A percentile compares a stretch with the other conserved stretches of the same genome.
These are phyloP conservation scores for Cryphonectria parasitica DNA, from an alignment of 2,329 filamentous ascomycete species.

Conservation along the genomic window DNA sequence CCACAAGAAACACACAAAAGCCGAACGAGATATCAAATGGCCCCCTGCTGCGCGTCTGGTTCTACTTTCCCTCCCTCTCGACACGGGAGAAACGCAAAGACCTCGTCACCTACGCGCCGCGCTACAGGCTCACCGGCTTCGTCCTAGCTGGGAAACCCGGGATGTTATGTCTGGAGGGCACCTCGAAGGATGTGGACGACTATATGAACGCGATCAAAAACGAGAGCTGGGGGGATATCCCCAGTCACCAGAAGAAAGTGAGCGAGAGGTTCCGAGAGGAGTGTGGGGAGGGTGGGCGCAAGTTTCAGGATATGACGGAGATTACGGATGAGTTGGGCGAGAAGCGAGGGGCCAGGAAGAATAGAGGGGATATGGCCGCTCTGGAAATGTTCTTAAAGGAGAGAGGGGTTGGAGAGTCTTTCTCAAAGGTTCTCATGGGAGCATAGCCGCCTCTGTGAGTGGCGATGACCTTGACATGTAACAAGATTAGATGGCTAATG, in stretches of 20 bases:
- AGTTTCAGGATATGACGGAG: constrained; percentile 60
- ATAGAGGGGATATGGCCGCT: constrained; percentile 57
- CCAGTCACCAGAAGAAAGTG: constrained; percentile 64
- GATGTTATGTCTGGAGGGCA: constrained; percentile 55
- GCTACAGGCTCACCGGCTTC: constrained; percentile 60
- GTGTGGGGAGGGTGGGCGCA: constrained; percentile 38
- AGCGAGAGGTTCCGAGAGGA: constrained; percentile 57
- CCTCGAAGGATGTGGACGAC: constrained; percentile 52
- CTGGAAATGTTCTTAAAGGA: constrained; percentile 54
- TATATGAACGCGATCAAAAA: constrained; percentile 69
- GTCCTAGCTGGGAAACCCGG: constrained; percentile 65
- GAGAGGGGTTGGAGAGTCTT: constrained; percentile 48
- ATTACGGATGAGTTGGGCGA: constrained; percentile 57
- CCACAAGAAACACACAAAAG: background rate
- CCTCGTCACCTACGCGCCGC: constrained; percentile 56
- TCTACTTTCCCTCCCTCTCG: constrained; percentile 65
- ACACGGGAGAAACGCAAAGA: constrained; percentile 63
- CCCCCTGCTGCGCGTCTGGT: constrained; percentile 59
- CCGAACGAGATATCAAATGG: background rate
- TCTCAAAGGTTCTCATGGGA: constrained; percentile 46
- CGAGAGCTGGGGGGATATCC: constrained; percentile 66
- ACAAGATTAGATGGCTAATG: background rate
- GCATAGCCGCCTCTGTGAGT: background rate
- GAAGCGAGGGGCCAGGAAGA: constrained; percentile 51
- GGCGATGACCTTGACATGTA: background rate